phyloP scores from a whole-genome alignment of 257 asterid genomes.

The Echium plantagineum region DNA sequence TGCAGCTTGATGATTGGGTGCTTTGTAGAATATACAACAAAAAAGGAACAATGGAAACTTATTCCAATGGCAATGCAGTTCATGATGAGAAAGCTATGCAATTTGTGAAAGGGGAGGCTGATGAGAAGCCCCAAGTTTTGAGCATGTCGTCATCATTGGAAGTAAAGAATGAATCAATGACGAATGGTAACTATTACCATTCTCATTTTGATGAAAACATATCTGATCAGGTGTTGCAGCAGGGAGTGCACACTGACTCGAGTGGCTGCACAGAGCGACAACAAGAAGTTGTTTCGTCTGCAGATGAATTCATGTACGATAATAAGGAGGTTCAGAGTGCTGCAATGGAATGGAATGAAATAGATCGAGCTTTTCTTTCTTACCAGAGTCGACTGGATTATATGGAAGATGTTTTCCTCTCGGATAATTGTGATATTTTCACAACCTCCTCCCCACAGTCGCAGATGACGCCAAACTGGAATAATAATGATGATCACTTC shows the following conservation, averaged over 20 bases:
- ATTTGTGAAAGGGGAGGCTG: constrained; percentile 12
- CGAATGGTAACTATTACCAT: constrained; percentile 11
- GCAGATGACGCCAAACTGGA: constrained; percentile 30
- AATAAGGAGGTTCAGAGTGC: constrained; percentile 48
- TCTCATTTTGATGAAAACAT: constrained; percentile 17
- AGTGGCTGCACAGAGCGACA: constrained; percentile 33
- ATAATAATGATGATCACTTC: constrained; percentile 21
- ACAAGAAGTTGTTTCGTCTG: constrained; percentile 15
- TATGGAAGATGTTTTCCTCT: constrained; percentile 29
- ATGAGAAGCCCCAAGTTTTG: constrained; percentile 22
- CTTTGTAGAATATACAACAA: constrained; percentile 67
- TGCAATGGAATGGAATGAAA: constrained; percentile 26
- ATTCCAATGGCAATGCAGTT: constrained; percentile 5
- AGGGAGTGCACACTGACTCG: constrained; percentile 33
- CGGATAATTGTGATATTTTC: constrained; percentile 22
- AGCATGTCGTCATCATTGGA: background rate
- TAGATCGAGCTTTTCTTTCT: constrained; percentile 26
- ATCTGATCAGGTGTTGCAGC: constrained; percentile 28
- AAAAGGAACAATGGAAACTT: constrained; percentile 46
- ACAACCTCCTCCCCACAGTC: constrained; percentile 20
- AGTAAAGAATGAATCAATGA: constrained; percentile 8
- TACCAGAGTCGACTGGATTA: constrained; percentile 35
- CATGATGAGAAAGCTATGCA: constrained; percentile 14
- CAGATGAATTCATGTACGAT: constrained; percentile 17
- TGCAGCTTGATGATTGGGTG: constrained; percentile 74